These are phyloP conservation scores for Lactifluus rugatus DNA, from an alignment of 768 basidiomycete species.

Conservation along the genomic window DNA sequence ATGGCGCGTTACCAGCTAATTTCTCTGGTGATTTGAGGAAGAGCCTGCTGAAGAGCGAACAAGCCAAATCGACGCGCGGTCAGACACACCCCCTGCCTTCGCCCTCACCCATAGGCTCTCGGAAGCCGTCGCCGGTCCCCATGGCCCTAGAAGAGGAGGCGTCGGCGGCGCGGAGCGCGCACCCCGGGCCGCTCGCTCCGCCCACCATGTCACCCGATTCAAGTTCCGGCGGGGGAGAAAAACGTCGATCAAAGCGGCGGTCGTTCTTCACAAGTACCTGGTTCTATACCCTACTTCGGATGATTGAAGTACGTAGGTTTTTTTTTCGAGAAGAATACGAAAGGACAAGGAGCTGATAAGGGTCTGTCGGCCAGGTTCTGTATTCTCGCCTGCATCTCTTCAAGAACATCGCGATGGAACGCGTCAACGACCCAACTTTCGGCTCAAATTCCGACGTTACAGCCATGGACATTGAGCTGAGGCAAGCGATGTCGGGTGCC, in stretches of 20 bases:
- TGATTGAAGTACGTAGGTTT: slow-evolving; percentile 61
- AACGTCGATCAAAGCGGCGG: slow-evolving; percentile 34
- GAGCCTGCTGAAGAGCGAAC: slow-evolving; percentile 73
- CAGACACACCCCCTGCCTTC: slow-evolving; percentile 41
- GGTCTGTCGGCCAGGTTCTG: slow-evolving; percentile 45
- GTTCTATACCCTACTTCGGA: slow-evolving; percentile 76
- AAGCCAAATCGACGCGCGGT: slow-evolving; percentile 63
- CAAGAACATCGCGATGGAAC: slow-evolving; percentile 54
- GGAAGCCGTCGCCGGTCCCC: slow-evolving; percentile 41
- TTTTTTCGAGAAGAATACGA: not conserved
- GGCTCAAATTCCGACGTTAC: slow-evolving; percentile 27
- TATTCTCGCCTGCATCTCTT: slow-evolving; percentile 75
- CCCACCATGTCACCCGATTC: not conserved
- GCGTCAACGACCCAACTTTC: slow-evolving; percentile 27
- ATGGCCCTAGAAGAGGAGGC: slow-evolving; percentile 29
- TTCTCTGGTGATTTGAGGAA: slow-evolving; percentile 56
- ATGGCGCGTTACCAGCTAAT: slow-evolving; percentile 18
- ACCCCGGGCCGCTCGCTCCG: not conserved
- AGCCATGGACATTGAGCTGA: slow-evolving; percentile 32
- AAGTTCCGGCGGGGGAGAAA: slow-evolving; percentile 12
- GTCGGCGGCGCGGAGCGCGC: slow-evolving; percentile 1
- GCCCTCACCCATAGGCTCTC: slow-evolving; percentile 38
- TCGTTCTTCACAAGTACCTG: slow-evolving; percentile 85
- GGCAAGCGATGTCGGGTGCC: slow-evolving; percentile 20
- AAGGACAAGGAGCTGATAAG: not conserved